Evolutionary conservation across 805 yeast species (phyloP), one percentile per base, ranked within the genome.

Genomic region (Lachancea mirantina): DNA sequence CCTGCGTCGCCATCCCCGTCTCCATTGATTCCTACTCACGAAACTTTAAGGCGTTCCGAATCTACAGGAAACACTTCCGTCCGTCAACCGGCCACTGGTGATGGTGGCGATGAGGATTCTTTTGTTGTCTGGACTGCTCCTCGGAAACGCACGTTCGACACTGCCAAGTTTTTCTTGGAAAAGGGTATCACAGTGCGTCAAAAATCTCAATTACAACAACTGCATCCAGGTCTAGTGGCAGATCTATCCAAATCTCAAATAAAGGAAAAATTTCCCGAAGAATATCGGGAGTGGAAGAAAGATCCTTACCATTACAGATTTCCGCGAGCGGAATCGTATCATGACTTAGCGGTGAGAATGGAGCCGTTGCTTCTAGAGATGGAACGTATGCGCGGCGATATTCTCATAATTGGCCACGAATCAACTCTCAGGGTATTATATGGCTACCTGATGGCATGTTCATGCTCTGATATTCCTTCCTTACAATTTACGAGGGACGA

Each of bases 81-180:
- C 23, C 59, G 62, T 40, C 68, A 62, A 36, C 61, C 61, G 5
- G 61, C 67, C 13, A 55, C 60, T 8, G 64, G 73, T 6, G 82
- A 76, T 53, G 81, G 79, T 5, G 63, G 68, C 6, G 70, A 67
- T 42, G 75, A 69, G 22, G 72, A 75, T 41, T 72, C 80, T 4
- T 67, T 88, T 47, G 76, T 78, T 3, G 88, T 92, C n/a, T 89
- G 97, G 95, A 87, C 96, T 1, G 94, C 97, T 1, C 84, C 89
- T 4, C 73, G 96, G 41, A 68, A 74, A 43, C 72, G 96, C 50
- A 85, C 96, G 0, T 68, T 77, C 13, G 84, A 88, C 45, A 76
- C 95, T 5, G 85, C 89, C 0, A 67, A 70, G 34, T 74, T 69
- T 36, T 84, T 89, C 55, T 64, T 72, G 23, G 69, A 74, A 8